These are phyloP conservation scores for Pascua sp. DNA, from an alignment of 1,284 basidiomycete genomes.

Conservation along the genomic window DNA sequence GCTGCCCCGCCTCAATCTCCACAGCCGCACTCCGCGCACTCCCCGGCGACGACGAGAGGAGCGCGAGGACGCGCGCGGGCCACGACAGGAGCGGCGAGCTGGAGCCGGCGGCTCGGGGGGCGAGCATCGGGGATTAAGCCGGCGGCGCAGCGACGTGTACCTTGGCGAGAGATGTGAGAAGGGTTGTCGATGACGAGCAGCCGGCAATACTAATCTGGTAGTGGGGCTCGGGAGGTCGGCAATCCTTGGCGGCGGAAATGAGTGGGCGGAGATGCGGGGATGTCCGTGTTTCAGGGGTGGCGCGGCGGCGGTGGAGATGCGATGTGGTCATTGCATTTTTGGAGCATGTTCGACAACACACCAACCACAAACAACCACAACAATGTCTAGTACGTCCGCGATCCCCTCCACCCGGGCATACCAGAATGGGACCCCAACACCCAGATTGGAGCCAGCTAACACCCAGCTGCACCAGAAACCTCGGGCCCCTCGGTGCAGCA, in stretches of 20 bases:
- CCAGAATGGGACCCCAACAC: too few species aligned
- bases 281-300: background rate
- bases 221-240: too few species aligned
- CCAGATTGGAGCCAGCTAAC: background rate
- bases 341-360: background rate
- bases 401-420: too few species aligned
- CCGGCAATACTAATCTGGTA: too few species aligned
- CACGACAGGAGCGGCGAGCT: background rate
- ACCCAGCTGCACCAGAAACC: background rate
- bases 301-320: too few species aligned
- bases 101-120: too few species aligned
- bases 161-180: background rate
- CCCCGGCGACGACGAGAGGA: background rate
- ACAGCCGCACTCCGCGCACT: background rate
- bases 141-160: background rate
- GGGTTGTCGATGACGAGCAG: background rate
- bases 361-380: background rate
- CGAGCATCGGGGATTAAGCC: background rate
- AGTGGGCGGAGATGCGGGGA: background rate
- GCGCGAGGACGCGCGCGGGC: conserved; percentile 5
- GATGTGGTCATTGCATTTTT: background rate
- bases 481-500: conserved; percentile 3
- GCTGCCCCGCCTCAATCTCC: conserved; percentile 1
- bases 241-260: background rate
- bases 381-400: conserved; percentile 11